These are phyloP conservation scores for Blepharisma stoltei DNA, from an alignment of 73 alveolate genomes.

Conservation along the genomic window DNA sequence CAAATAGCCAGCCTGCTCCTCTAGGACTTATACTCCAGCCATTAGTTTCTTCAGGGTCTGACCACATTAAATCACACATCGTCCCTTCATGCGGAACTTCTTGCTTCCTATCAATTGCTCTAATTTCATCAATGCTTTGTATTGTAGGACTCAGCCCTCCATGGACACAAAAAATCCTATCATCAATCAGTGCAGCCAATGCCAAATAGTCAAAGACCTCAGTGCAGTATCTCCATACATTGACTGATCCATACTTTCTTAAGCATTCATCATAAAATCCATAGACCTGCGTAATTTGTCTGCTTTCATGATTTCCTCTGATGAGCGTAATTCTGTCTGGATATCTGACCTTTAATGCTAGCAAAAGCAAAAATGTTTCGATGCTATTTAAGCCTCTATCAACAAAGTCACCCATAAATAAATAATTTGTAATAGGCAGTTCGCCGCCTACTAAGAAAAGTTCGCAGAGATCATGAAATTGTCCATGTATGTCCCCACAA, in stretches of 20 bases:
- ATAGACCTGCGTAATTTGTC: constrained; percentile 61
- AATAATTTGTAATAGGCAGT: constrained; percentile 79
- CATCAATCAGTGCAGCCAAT: constrained; percentile 94
- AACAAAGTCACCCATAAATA: constrained; percentile 88
- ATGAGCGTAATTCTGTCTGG: constrained; percentile 68
- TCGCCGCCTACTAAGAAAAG: constrained; percentile 84
- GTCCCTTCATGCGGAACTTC: constrained; percentile 99
- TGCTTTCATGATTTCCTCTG: constrained; percentile 85
- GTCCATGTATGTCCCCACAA: constrained; percentile 88
- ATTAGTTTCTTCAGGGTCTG: constrained; percentile 89
- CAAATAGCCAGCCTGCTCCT: constrained; percentile 96
- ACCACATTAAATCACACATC: constrained; percentile 96
- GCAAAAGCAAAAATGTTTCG: constrained; percentile 74
- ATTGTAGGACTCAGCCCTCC: constrained; percentile 90
- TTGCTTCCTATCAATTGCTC: constrained; percentile 93
- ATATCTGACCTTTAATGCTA: constrained; percentile 78
- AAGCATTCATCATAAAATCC: constrained; percentile 96
- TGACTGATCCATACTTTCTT: constrained; percentile 90
- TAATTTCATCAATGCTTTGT: constrained; percentile 73
- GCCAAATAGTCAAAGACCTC: constrained; percentile 98
- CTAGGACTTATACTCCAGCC: constrained; percentile 92
- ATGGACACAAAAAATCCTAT: constrained; percentile 92
- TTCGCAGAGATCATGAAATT: constrained; percentile 78
- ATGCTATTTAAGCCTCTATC: constrained; percentile 84
- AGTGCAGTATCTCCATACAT: constrained; percentile 99